Evolutionary conservation across 2,329 filamentous ascomycete genomes (phyloP).

Genomic region (Ophiostoma novo-ulmi): DNA sequence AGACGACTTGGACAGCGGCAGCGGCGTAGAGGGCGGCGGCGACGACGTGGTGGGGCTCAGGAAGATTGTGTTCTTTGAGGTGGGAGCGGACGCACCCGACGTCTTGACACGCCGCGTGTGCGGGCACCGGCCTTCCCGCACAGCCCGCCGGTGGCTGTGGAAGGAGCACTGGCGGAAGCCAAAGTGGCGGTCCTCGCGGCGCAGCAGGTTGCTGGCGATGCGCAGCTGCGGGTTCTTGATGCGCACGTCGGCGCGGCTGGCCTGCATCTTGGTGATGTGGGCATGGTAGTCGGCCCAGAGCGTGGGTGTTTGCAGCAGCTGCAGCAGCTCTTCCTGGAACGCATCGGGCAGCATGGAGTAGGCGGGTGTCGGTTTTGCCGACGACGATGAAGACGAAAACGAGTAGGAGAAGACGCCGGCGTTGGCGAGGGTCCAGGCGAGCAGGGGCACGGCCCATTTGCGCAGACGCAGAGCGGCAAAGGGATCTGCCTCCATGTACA

Average conservation of each 20-base stretch:
- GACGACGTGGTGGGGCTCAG: conserved; percentile 1
- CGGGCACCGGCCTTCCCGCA: conserved; percentile 52
- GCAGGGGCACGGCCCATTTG: conserved; percentile 57
- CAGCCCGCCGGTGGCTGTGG: conserved; percentile 51
- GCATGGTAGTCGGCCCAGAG: conserved; percentile 48
- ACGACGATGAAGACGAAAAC: neutral
- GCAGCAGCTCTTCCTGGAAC: conserved; percentile 32
- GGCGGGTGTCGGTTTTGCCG: conserved; percentile 2
- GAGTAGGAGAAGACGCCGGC: neutral
- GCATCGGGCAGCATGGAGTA: conserved; percentile 21
- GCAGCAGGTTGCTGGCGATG: conserved; percentile 51
- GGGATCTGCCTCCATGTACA: conserved; percentile 51
- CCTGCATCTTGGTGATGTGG: conserved; percentile 50
- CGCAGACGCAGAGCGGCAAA: conserved; percentile 48
- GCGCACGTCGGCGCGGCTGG: conserved; percentile 46
- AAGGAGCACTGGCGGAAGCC: conserved; percentile 59
- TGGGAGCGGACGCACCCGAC: neutral
- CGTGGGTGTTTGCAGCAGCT: conserved; percentile 44
- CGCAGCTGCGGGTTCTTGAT: conserved; percentile 59
- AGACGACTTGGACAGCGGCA: neutral
- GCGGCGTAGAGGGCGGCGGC: neutral
- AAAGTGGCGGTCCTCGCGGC: conserved; percentile 53
- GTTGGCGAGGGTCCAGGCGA: conserved; percentile 49
- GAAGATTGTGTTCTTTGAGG: neutral
- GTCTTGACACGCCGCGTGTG: conserved; percentile 31